Percentiles rank a stretch among this genome's conserved stretches.
These are phyloP conservation scores for Paramarasmius palmivorus DNA, from an alignment of 1,284 basidiomycete genomes.

Conservation along the genomic window DNA sequence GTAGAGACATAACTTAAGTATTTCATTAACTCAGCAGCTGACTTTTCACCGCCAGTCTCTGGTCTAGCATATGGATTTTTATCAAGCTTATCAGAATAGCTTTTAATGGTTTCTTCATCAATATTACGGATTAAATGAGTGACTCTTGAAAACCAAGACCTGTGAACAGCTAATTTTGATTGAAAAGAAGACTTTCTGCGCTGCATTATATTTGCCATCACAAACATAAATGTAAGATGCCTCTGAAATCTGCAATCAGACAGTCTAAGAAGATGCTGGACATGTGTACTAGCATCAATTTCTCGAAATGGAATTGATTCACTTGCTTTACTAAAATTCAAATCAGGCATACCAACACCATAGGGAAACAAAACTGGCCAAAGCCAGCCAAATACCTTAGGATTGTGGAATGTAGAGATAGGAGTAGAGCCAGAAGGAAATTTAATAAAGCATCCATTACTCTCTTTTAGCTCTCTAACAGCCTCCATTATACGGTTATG, in stretches of 20 bases:
- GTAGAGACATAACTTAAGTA: constrained; percentile 16
- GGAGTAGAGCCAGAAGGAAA: background rate
- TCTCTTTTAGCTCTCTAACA: constrained; percentile 2
- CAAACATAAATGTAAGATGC: constrained; percentile 16
- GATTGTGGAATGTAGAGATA: constrained; percentile 2
- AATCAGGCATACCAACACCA: constrained; percentile 15
- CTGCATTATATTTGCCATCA: constrained; percentile 14
- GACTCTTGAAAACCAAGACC: constrained; percentile 9
- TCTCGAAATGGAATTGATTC: background rate
- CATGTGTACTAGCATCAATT: constrained; percentile 5
- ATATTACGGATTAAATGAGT: constrained; percentile 3
- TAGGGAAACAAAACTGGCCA: constrained; percentile 16
- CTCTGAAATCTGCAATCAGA: constrained; percentile 9
- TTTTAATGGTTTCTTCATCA: background rate
- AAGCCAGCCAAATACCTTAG: constrained; percentile 8
- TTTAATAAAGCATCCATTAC: background rate
- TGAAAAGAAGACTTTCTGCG: constrained; percentile 11
- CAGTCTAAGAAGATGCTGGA: constrained; percentile 5
- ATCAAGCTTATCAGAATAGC: constrained; percentile 8
- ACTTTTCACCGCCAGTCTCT: constrained; percentile 7
- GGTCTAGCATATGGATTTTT: constrained; percentile 12
- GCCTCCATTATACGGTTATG: background rate
- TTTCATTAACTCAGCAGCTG: constrained; percentile 8
- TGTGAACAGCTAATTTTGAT: constrained; percentile 3
- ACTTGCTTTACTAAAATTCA: background rate